Conservation (phyloP, 1,284 basidiomycete genomes). For the Pisolithus thermaeus region DNA sequence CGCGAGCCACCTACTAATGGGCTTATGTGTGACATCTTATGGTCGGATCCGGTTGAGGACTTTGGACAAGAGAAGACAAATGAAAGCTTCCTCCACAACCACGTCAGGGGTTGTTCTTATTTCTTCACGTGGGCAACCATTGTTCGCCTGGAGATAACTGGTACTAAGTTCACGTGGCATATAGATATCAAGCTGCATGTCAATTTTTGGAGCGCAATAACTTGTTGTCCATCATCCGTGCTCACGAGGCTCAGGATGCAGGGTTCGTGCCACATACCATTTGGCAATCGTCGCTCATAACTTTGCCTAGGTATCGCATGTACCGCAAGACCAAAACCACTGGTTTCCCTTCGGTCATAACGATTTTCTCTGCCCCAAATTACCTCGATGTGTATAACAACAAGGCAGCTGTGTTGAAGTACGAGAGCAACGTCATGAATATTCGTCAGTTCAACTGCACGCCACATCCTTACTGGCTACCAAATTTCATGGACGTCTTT, state of each 20-base stretch:
- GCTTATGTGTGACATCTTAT: slow-evolving; percentile 92
- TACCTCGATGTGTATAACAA: slow-evolving; percentile 97
- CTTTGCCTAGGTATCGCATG: slow-evolving; percentile 75
- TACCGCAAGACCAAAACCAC: slow-evolving; percentile 95
- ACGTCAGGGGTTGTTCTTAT: slow-evolving; percentile 92
- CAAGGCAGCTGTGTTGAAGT: slow-evolving; percentile 94
- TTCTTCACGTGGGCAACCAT: slow-evolving; percentile 77
- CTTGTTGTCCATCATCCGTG: slow-evolving; percentile 89
- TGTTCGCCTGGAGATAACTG: background rate
- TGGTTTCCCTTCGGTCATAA: slow-evolving; percentile 92
- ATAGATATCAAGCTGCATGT: slow-evolving; percentile 85
- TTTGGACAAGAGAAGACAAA: slow-evolving; percentile 87
- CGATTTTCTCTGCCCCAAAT: slow-evolving; percentile 93
- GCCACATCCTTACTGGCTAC: slow-evolving; percentile 92
- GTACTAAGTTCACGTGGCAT: slow-evolving; percentile 3
- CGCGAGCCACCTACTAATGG: slow-evolving; percentile 92
- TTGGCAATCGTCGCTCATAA: slow-evolving; percentile 4
- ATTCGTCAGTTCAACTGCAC: slow-evolving; percentile 95
- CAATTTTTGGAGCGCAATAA: slow-evolving; percentile 93
- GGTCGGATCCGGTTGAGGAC: slow-evolving; percentile 93
- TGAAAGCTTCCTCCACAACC: slow-evolving; percentile 87
- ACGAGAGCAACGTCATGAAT: slow-evolving; percentile 96
- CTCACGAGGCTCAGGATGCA: slow-evolving; percentile 94
- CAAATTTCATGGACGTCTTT: slow-evolving; percentile 94
- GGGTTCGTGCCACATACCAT: slow-evolving; percentile 46